A percentile compares a stretch with the other conserved stretches of the same genome.
Conservation (phyloP, 2,329 filamentous ascomycete genomes). For the Camillea tinctor region DNA sequence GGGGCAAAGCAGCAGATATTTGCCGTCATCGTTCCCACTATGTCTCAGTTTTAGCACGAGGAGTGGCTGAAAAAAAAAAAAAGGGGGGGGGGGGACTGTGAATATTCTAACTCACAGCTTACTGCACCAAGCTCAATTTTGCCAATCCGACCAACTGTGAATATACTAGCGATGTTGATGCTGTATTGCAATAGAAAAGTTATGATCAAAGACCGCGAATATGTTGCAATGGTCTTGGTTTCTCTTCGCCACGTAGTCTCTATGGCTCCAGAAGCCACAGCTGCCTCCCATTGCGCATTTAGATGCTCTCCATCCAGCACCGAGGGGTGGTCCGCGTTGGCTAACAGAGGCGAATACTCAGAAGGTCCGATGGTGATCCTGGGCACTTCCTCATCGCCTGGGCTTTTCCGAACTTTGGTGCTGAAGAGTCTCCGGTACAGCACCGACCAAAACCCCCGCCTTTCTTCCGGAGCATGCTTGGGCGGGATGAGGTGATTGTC, state of each 20-base stretch:
- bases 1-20: conserved; percentile 77
- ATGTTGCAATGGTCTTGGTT: conserved; percentile 72
- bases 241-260: conserved; percentile 91
- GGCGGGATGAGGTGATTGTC: conserved; percentile 66
- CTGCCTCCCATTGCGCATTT: conserved; percentile 79
- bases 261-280: conserved; percentile 76
- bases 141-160: conserved; percentile 74
- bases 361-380: conserved; percentile 36
- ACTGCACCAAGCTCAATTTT: conserved; percentile 68
- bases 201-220: conserved; percentile 67
- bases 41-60: conserved; percentile 13
- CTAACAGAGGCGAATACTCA: conserved; percentile 38
- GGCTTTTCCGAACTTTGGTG: conserved; percentile 47
- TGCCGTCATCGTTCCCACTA: conserved; percentile 72
- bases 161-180: conserved; percentile 77
- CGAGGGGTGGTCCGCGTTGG: conserved; percentile 45
- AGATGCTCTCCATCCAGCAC: conserved; percentile 55
- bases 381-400: conserved; percentile 40
- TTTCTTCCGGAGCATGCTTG: conserved; percentile 45
- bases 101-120: conserved; percentile 40
- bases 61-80: not conserved
- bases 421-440: conserved; percentile 50
- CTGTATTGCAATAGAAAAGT: conserved; percentile 83
- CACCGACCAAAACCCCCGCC: conserved; percentile 37
- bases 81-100: not conserved